phyloP scores from a whole-genome alignment of 352 stramenopile species.

The Thalassiosira ordinaria region DNA sequence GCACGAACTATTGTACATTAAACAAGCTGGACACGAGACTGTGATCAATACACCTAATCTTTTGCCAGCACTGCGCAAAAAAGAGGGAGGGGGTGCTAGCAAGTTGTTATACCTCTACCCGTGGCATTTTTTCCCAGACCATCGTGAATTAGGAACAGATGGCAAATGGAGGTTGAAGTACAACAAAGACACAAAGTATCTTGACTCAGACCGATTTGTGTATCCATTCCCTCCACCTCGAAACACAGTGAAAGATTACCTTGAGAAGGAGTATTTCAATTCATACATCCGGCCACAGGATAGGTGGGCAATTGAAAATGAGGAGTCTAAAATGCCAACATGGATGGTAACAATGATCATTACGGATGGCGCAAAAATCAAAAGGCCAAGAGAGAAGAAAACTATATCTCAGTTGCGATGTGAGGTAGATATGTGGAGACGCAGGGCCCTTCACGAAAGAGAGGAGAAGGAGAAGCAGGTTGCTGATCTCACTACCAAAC shows the following conservation, averaged over 20 bases:
- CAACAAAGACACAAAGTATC: background rate
- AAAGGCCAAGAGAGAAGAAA: background rate
- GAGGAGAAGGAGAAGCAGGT: background rate
- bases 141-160: background rate
- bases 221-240: background rate
- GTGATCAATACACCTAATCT: background rate
- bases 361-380: background rate
- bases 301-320: background rate
- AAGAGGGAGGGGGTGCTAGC: background rate
- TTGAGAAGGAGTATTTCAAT: background rate
- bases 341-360: background rate
- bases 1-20: background rate
- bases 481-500: too few relatives aligned
- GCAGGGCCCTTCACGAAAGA: background rate
- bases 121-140: constrained; percentile 15
- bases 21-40: background rate
- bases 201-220: background rate
- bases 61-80: background rate
- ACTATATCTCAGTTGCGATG: background rate
- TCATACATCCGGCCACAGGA: background rate
- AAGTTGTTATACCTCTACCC: background rate
- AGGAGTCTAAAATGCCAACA: background rate
- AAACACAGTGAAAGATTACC: background rate
- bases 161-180: background rate
- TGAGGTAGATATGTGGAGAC: background rate